These are phyloP conservation scores for Yamadazyma paraphyllophila DNA, from an alignment of 805 yeast species.

Conservation along the genomic window DNA sequence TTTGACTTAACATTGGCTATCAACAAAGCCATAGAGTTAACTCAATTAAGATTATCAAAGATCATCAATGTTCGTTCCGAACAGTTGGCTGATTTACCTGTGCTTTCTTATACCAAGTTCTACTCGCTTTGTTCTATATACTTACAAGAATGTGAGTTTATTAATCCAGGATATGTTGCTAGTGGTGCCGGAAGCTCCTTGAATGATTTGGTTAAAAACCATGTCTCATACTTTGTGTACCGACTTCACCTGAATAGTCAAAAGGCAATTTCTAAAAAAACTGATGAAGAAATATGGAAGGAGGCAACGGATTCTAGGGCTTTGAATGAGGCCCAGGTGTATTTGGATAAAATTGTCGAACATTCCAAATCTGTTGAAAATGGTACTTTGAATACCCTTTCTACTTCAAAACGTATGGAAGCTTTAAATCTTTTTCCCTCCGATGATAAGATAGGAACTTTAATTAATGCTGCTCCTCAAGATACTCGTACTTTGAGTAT, in stretches of 20 bases:
- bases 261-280: constrained; percentile 42
- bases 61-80: constrained; percentile 76
- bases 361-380: constrained; percentile 24
- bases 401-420: constrained; percentile 28
- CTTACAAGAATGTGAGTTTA: constrained; percentile 77
- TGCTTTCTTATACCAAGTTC: constrained; percentile 63
- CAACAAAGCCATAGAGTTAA: constrained; percentile 61
- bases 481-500: constrained; percentile 12
- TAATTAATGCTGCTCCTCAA: neutral
- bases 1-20: constrained; percentile 68
- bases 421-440: constrained; percentile 24
- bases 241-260: constrained; percentile 54
- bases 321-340: constrained; percentile 26
- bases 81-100: constrained; percentile 55
- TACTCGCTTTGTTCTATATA: constrained; percentile 68
- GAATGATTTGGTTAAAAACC: constrained; percentile 65
- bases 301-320: constrained; percentile 56
- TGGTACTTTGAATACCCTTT: constrained; percentile 18
- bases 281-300: constrained; percentile 78
- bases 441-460: neutral
- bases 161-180: constrained; percentile 65
- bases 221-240: constrained; percentile 56
- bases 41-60: constrained; percentile 76
- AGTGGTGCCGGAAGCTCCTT: constrained; percentile 50
- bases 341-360: constrained; percentile 23